phyloP scores from a whole-genome alignment of 768 basidiomycete genomes.

The Strobilomyces echinocephalus region DNA sequence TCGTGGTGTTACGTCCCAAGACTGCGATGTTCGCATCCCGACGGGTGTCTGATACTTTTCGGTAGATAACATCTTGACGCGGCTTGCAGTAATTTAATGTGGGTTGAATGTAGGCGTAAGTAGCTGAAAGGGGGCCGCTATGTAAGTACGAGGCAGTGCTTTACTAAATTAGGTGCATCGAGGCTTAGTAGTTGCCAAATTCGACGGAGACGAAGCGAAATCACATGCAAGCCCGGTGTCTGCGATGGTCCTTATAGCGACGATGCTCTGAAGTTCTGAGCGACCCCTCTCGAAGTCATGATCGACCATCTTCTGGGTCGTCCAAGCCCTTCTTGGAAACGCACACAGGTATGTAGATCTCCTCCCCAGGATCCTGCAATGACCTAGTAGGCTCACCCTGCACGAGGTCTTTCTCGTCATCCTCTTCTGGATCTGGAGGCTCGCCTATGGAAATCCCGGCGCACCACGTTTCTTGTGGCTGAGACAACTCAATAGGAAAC shows the following conservation, averaged over 20 bases:
- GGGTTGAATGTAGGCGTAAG: no score
- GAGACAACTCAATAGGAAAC: conserved; percentile 48
- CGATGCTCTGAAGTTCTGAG: neutral
- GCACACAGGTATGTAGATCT: conserved; percentile 56
- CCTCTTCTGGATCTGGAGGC: conserved; percentile 86
- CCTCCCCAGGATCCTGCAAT: neutral
- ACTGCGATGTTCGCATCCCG: neutral
- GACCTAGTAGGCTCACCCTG: neutral
- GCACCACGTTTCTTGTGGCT: conserved; percentile 70
- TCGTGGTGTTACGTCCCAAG: no score
- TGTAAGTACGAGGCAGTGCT: neutral
- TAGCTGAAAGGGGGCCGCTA: neutral
- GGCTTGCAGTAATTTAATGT: neutral
- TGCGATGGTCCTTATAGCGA: conserved; percentile 6
- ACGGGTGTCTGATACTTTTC: neutral
- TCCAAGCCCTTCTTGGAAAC: conserved; percentile 87
- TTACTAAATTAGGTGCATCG: no score
- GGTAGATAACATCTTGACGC: neutral
- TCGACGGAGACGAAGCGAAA: neutral
- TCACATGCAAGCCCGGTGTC: conserved; percentile 31
- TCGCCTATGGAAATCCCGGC: conserved; percentile 56
- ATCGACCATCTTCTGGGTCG: conserved; percentile 90
- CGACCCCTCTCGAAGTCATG: conserved; percentile 45
- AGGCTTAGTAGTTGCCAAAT: conserved; percentile 1
- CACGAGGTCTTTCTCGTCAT: conserved; percentile 83